Percentiles rank a stretch among this genome's conserved stretches.
These are phyloP conservation scores for Capronia americana DNA, from an alignment of 2,329 filamentous ascomycete species.

Conservation along the genomic window DNA sequence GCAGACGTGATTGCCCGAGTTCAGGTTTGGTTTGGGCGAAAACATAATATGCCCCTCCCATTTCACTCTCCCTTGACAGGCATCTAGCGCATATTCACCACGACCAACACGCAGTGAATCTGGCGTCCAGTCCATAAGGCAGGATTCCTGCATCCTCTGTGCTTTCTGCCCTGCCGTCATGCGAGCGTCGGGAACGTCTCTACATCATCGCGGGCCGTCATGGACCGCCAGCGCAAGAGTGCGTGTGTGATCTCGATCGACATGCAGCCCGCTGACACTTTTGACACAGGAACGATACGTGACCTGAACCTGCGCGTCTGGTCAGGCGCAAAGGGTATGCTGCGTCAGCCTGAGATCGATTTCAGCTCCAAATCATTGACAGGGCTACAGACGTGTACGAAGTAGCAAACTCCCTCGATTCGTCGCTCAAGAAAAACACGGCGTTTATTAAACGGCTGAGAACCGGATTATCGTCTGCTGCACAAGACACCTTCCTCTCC, in stretches of 20 bases:
- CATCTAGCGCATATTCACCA: slow-evolving; percentile 9
- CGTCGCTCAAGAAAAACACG: slow-evolving; percentile 96
- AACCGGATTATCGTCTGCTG: slow-evolving; percentile 81
- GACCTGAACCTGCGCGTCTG: slow-evolving; percentile 85
- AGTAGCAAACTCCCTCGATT: slow-evolving; percentile 82
- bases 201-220: slow-evolving; percentile 42
- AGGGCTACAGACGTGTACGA: slow-evolving; percentile 72
- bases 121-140: slow-evolving; percentile 18
- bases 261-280: slow-evolving; percentile 20
- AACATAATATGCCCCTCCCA: slow-evolving; percentile 23
- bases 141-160: slow-evolving; percentile 27
- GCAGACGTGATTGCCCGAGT: slow-evolving; percentile 1
- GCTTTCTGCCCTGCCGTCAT: slow-evolving; percentile 35
- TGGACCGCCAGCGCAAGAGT: slow-evolving; percentile 60
- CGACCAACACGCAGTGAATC: slow-evolving; percentile 21
- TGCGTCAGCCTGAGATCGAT: slow-evolving; percentile 4
- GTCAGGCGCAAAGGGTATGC: slow-evolving; percentile 81
- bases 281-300: slow-evolving; percentile 79
- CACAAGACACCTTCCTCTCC: slow-evolving; percentile 81
- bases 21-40: slow-evolving; percentile 10
- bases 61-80: slow-evolving; percentile 10
- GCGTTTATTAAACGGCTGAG: slow-evolving; percentile 96
- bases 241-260: slow-evolving; percentile 36
- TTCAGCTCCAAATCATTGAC: not conserved
- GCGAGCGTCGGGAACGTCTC: slow-evolving; percentile 35